Evolutionary conservation across 345 rosid species (phyloP).

Genomic region (Mercurialis annua): DNA sequence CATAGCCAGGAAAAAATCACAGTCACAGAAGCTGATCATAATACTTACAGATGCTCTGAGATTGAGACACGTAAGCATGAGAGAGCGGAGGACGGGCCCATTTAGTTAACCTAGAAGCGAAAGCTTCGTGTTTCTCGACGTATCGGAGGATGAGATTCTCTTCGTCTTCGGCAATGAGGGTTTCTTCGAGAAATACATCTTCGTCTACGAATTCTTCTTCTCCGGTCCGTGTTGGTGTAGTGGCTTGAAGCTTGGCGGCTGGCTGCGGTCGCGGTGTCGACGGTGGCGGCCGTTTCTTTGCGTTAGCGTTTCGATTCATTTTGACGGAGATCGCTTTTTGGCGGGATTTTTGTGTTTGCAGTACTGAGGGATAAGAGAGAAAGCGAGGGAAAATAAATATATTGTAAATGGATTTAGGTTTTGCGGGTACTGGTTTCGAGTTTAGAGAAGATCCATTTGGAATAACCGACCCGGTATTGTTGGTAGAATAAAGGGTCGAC

Average conservation of each 20-base stretch:
- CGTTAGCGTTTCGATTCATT: conserved; percentile 47
- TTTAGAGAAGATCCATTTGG: too few relatives aligned
- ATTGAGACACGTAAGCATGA: conserved; percentile 43
- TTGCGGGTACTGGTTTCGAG: too few relatives aligned
- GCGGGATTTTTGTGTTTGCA: background rate
- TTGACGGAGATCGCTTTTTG: conserved; percentile 16
- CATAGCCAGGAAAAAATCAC: background rate
- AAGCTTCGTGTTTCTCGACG: conserved; percentile 63
- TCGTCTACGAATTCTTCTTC: conserved; percentile 86
- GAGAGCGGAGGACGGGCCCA: conserved; percentile 86
- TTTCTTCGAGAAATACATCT: conserved; percentile 77
- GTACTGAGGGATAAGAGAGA: background rate
- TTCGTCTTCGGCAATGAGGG: conserved; percentile 63
- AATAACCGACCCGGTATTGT: too few relatives aligned
- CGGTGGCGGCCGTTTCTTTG: conserved; percentile 67
- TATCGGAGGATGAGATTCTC: conserved; percentile 71
- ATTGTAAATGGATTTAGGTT: too few relatives aligned
- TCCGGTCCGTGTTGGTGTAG: conserved; percentile 26
- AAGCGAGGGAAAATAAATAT: conserved; percentile 7
- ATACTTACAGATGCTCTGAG: conserved; percentile 56
- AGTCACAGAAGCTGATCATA: background rate
- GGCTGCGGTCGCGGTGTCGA: conserved; percentile 38
- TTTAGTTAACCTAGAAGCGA: conserved; percentile 54
- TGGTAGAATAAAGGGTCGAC: too few relatives aligned
- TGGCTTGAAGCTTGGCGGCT: conserved; percentile 49